Conservation (phyloP, 768 basidiomycete species). For the Chalciporus chontae region DNA sequence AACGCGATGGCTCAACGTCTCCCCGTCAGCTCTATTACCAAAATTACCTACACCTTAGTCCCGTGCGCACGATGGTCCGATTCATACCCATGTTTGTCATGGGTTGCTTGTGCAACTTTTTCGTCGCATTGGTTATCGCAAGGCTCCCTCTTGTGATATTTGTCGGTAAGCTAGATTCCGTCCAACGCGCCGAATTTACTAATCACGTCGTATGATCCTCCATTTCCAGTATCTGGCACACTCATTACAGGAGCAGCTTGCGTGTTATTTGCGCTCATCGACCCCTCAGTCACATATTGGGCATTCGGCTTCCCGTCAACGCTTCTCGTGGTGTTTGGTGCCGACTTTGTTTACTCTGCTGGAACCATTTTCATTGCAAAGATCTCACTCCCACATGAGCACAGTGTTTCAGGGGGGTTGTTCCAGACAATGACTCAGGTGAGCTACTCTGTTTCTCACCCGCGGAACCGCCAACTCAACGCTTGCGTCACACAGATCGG, state of each 20-base stretch:
- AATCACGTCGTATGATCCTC: conserved; percentile 1
- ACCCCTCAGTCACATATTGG: conserved; percentile 61
- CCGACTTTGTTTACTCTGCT: conserved; percentile 70
- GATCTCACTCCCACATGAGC: conserved; percentile 62
- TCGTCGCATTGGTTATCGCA: conserved; percentile 58
- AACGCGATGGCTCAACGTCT: conserved; percentile 14
- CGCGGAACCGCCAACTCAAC: not conserved
- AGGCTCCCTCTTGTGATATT: conserved; percentile 55
- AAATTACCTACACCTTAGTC: conserved; percentile 49
- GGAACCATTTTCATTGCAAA: conserved; percentile 77
- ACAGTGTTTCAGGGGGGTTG: conserved; percentile 69
- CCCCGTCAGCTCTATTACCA: conserved; percentile 64
- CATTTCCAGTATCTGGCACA: conserved; percentile 47
- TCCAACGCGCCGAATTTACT: not conserved
- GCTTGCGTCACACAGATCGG: conserved; percentile 45
- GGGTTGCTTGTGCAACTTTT: conserved; percentile 59
- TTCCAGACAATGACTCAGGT: conserved; percentile 81
- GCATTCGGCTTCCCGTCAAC: conserved; percentile 72
- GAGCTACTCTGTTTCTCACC: conserved; percentile 8
- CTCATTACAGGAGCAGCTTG: conserved; percentile 53
- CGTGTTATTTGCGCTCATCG: conserved; percentile 66
- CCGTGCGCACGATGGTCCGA: conserved; percentile 60
- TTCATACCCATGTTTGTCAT: conserved; percentile 69
- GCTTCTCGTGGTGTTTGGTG: conserved; percentile 63
- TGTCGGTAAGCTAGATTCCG: conserved; percentile 40